Base-by-base conservation (phyloP, 129 eudicot species). In the Flaveria trinervia region DNA sequence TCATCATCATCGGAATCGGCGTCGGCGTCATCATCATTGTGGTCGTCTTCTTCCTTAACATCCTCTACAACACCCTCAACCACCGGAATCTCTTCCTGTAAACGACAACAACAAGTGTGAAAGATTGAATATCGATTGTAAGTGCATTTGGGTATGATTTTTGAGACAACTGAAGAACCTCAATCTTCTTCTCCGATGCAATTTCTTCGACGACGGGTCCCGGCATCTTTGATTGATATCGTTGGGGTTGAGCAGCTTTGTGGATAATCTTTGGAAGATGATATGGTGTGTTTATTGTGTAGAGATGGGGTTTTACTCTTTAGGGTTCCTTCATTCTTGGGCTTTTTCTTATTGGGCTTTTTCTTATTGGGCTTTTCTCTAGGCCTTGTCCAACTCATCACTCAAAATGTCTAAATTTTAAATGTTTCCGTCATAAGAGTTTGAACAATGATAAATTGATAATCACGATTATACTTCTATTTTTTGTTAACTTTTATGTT, bases 41-140 rank as follows among this genome's bases (percentile, higher is more conserved):
- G 89, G 79, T 89, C 96, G 14, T 89, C 96, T 81, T 92, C 96
- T 13, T 90, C 98, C 80, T 92, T 90, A 51, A 92, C 90, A 72
- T 92, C 98, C 83, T 92, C 98, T 7, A 92, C 88, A 8, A 92
- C 84, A 46, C 92, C 98, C 73, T 92, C 98, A 20, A 92, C 87
- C 15, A 92, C 84, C 1, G 93, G 77, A 48, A 5, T 83, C 81
- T 59, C 86, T 4, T 92, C 96, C 76, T 80, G 83, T 12, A 57
- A 5, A 22, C n/a, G 3, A 26, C 17, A 61, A 7, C 30, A 74
- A 26, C 28, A 50, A 36, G 75, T 25, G 14, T 23, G 30, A 62
- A 14, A 43, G 16, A 69, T 41, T 30, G 64, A 41, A 66, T 22
- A 5, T 5, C 62, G 49, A 61, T 26, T 60, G 3, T 4, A 25